These are phyloP conservation scores for Xerocomus brunneocitrinus DNA, from an alignment of 768 basidiomycete genomes.

Conservation along the genomic window DNA sequence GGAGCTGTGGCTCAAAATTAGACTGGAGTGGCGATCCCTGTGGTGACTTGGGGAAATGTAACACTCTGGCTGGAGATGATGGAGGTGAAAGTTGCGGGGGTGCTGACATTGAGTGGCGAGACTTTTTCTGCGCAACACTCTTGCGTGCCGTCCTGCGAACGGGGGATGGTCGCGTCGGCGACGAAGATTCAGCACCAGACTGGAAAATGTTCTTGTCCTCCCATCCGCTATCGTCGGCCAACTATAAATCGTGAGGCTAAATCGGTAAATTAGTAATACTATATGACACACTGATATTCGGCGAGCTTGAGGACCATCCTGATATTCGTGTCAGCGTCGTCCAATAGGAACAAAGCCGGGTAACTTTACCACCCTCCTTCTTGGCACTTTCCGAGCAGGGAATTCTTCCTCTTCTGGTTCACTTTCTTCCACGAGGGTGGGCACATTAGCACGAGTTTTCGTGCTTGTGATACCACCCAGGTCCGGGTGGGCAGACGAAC, in stretches of 20 bases:
- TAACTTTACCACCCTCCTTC: constrained; percentile 52
- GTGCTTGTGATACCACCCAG: constrained; percentile 48
- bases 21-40: constrained; percentile 48
- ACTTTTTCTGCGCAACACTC: constrained; percentile 39
- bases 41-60: constrained; percentile 16
- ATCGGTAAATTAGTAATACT: constrained; percentile 13
- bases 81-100: constrained; percentile 52
- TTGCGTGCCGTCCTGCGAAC: constrained; percentile 42
- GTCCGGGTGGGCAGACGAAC: constrained; percentile 73
- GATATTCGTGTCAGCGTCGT: constrained; percentile 31
- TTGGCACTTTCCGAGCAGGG: constrained; percentile 55
- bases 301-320: constrained; percentile 49
- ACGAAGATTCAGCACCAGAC: constrained; percentile 85
- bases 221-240: constrained; percentile 75
- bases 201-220: constrained; percentile 90
- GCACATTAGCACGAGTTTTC: constrained; percentile 34
- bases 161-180: constrained; percentile 64
- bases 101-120: constrained; percentile 69
- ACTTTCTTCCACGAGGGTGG: constrained; percentile 62
- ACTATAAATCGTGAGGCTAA: constrained; percentile 15
- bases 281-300: constrained; percentile 47
- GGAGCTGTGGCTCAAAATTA: constrained; percentile 52
- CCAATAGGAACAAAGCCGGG: background rate
- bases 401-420: constrained; percentile 65
- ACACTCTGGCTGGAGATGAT: constrained; percentile 36